Percentiles rank a stretch among this genome's conserved stretches.
phyloP scores from a whole-genome alignment of 148 eudicot species.

The Rhododendron henanense region DNA sequence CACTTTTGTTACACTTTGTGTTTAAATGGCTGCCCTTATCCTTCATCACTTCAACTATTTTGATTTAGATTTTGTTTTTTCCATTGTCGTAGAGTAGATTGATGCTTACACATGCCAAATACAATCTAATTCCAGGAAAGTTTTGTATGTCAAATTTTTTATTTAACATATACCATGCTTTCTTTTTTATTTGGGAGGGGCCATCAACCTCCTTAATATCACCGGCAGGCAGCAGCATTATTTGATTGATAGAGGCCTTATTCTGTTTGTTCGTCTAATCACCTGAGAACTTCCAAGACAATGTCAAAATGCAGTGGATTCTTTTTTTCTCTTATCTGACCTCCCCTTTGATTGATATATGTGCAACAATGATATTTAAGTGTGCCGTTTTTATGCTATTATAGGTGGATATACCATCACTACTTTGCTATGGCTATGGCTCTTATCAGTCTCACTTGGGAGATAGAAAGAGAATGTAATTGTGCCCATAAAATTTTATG shows the following conservation, averaged over 20 bases:
- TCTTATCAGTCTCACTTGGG: conserved; percentile 95
- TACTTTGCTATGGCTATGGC: conserved; percentile 86
- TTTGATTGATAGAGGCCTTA: not conserved
- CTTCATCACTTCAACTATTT: not conserved
- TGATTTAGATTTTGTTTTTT: not conserved
- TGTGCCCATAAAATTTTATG: conserved; percentile 51
- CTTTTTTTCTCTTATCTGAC: not conserved
- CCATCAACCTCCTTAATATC: not conserved
- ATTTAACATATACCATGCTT: not conserved
- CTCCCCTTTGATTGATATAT: not conserved
- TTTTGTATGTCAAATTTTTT: not conserved
- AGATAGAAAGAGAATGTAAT: conserved; percentile 73
- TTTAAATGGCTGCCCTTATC: not conserved
- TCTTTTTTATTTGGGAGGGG: not conserved
- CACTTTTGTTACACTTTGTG: not conserved
- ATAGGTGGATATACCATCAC: conserved; percentile 97
- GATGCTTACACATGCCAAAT: not conserved
- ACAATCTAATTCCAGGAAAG: not conserved
- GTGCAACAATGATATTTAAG: not conserved
- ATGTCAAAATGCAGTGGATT: not conserved
- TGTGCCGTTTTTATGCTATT: conserved; percentile 10
- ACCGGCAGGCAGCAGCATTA: not conserved
- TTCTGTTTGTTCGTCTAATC: not conserved
- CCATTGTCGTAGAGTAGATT: not conserved
- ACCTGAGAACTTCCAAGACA: not conserved